phyloP scores from a whole-genome alignment of 2,329 filamentous ascomycete species.

The Alternaria solani region DNA sequence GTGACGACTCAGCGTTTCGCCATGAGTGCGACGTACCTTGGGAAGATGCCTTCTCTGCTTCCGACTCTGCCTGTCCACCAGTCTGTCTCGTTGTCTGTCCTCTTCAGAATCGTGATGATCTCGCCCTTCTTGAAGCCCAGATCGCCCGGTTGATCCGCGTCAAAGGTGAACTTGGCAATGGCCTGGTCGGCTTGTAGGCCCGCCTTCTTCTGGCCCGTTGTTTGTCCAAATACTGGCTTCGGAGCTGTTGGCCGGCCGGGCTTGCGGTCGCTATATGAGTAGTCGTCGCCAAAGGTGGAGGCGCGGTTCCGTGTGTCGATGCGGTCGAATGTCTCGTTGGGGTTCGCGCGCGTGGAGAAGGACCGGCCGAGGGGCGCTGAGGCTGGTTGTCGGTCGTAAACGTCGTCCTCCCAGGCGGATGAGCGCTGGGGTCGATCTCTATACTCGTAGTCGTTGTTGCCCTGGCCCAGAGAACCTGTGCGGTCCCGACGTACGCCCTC shows the following conservation, averaged over 20 bases:
- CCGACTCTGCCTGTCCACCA: slow-evolving; percentile 98
- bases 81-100: slow-evolving; percentile 91
- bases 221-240: slow-evolving; percentile 79
- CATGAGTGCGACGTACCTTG: slow-evolving; percentile 65
- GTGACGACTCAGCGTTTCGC: not conserved
- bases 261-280: slow-evolving; percentile 66
- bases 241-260: slow-evolving; percentile 85
- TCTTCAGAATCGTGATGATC: slow-evolving; percentile 91
- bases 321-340: slow-evolving; percentile 60
- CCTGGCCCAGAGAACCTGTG: slow-evolving; percentile 47
- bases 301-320: slow-evolving; percentile 51
- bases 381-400: slow-evolving; percentile 68
- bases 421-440: slow-evolving; percentile 68
- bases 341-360: slow-evolving; percentile 61
- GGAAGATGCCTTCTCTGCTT: slow-evolving; percentile 87
- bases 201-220: slow-evolving; percentile 55
- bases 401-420: slow-evolving; percentile 77
- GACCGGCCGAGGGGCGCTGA: slow-evolving; percentile 54
- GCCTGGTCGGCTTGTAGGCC: slow-evolving; percentile 75
- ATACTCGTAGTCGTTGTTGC: slow-evolving; percentile 58
- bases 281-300: slow-evolving; percentile 57
- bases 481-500: slow-evolving; percentile 67
- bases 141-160: slow-evolving; percentile 91
- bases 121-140: slow-evolving; percentile 97
- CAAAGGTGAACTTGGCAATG: slow-evolving; percentile 90